phyloP scores from a whole-genome alignment of 345 rosid species.

The Durio zibethinus region DNA sequence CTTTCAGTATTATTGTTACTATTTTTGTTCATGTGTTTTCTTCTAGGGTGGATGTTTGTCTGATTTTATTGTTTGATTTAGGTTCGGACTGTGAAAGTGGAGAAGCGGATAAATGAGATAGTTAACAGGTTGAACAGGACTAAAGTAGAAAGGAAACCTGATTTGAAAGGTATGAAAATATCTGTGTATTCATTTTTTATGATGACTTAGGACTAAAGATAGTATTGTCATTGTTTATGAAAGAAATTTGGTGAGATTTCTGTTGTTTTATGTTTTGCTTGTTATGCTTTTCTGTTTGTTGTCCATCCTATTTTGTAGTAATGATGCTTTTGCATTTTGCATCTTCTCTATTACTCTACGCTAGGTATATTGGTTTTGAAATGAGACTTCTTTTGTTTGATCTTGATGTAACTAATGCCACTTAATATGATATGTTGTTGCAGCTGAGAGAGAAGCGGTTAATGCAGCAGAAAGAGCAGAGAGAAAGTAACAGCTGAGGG shows the following conservation, averaged over 20 bases:
- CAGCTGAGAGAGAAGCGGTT: constrained; percentile 93
- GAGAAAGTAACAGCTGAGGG: constrained; percentile 79
- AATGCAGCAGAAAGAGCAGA: constrained; percentile 90
- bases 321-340: not conserved
- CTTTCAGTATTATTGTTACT: not conserved
- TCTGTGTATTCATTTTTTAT: not conserved
- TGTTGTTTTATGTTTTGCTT: not conserved
- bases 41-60: constrained; percentile 2
- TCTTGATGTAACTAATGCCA: not conserved
- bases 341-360: not conserved
- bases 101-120: constrained; percentile 86
- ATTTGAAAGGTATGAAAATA: constrained; percentile 65
- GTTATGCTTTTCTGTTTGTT: not conserved
- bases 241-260: not conserved
- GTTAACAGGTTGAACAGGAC: constrained; percentile 93
- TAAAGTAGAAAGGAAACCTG: constrained; percentile 87
- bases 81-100: constrained; percentile 91
- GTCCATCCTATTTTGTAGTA: not conserved
- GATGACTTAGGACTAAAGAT: not conserved
- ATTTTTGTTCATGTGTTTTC: not conserved
- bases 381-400: not conserved
- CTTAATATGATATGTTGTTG: constrained; percentile 21
- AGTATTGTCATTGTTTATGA: not conserved
- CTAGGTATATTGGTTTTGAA: not conserved
- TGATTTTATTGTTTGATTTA: constrained; percentile 27